A percentile compares a stretch with the other conserved stretches of the same genome.
Evolutionary conservation across 1,284 basidiomycete species (phyloP).

Genomic region (Boletus mariae): DNA sequence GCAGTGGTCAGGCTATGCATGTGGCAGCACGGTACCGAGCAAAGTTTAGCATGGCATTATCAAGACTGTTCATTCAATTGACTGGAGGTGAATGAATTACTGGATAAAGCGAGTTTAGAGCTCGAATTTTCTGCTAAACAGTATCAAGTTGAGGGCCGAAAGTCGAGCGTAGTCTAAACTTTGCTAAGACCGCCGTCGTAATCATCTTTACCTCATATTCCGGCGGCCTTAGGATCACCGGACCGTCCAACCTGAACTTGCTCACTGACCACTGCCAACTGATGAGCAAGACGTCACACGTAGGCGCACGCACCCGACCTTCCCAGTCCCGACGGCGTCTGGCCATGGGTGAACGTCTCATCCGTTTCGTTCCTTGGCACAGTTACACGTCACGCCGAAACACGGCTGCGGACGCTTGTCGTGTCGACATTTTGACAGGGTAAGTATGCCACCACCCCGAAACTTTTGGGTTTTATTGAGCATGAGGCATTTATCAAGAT

Average conservation of each 20-base stretch:
- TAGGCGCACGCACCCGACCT: too few species aligned
- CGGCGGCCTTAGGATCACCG: background rate
- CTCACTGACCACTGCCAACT: too few species aligned
- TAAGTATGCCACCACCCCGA: background rate
- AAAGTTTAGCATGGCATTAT: background rate
- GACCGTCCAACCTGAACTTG: too few species aligned
- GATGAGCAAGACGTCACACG: too few species aligned
- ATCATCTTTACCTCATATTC: background rate
- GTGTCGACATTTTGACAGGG: background rate
- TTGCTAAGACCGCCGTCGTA: background rate
- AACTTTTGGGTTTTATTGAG: conserved; percentile 12
- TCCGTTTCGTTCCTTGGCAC: background rate
- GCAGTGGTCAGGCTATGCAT: background rate
- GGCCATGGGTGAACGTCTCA: too few species aligned
- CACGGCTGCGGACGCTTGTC: background rate
- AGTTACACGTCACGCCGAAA: background rate
- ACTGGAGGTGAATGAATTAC: background rate
- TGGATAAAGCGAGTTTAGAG: background rate
- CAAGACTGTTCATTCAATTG: background rate
- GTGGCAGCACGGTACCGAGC: background rate
- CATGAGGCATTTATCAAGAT: too few species aligned
- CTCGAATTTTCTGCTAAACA: background rate
- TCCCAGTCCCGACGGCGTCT: too few species aligned
- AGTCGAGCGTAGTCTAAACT: background rate
- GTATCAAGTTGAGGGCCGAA: background rate